phyloP scores from a whole-genome alignment of 1,284 basidiomycete species.

The Puccinia triticina region DNA sequence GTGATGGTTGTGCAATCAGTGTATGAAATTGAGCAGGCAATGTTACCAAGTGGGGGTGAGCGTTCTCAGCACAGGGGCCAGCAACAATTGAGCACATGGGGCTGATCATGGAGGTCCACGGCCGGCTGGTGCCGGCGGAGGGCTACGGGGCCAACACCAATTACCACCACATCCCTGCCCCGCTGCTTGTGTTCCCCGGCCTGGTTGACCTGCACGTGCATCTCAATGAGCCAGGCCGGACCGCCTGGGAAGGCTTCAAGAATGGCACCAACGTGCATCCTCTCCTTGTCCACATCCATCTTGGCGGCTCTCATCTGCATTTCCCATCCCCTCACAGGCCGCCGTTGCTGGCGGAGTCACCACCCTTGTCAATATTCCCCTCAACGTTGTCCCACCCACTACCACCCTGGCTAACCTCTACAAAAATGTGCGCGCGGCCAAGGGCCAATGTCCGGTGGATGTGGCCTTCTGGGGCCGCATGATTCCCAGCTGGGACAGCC shows the following conservation, averaged over 20 bases:
- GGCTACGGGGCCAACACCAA: constrained; percentile 46
- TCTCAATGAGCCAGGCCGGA: constrained; percentile 86
- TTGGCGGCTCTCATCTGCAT: background rate
- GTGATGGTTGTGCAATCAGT: no score
- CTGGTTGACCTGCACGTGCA: constrained; percentile 72
- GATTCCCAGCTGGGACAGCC: no score
- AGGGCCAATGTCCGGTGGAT: constrained; percentile 76
- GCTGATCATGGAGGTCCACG: constrained; percentile 68
- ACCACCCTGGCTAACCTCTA: constrained; percentile 76
- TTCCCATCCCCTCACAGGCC: constrained; percentile 63
- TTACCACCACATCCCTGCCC: background rate
- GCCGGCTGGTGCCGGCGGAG: constrained; percentile 46
- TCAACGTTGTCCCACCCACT: constrained; percentile 92
- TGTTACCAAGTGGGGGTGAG: no score
- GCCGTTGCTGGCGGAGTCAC: constrained; percentile 88
- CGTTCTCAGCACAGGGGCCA: no score
- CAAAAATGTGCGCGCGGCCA: constrained; percentile 71
- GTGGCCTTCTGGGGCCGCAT: constrained; percentile 94
- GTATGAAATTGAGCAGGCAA: no score
- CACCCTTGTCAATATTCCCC: constrained; percentile 89
- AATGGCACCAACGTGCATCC: no score
- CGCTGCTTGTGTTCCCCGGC: constrained; percentile 35
- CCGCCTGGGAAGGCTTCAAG: constrained; percentile 90
- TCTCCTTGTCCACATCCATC: no score
- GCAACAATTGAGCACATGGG: no score